Evolutionary conservation across 2,329 filamentous ascomycete species (phyloP), one percentile per base, ranked within the genome.

Genomic region (Nigrograna mackinnonii): DNA sequence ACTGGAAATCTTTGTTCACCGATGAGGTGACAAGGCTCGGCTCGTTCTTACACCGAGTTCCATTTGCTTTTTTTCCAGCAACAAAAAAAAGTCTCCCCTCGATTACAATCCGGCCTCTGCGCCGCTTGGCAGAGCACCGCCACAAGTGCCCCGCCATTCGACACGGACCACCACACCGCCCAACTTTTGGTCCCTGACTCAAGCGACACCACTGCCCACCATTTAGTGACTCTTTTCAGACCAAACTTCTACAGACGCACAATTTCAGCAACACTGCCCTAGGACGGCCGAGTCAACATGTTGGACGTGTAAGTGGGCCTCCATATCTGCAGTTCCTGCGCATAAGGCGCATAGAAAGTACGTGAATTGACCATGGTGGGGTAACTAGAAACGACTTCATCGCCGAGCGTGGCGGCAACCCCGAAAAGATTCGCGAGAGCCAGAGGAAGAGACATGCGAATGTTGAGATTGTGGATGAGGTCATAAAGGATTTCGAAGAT

Each of bases 371-470:
- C 31, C 37, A 43, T 46, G 33, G 44, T 28, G 53, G 50, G 53
- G 50, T 37, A 49, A 35, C 73, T 61, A 67, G 75, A 44, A 74
- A 76, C 60, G 76, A 78, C 60, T 78, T 78, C 64, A 76, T 78
- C 58, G 65, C 81, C 66, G 90, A 96, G 71, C 87, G 91, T 59
- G 94, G 92, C 55, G 94, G 94, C 58, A 84, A 97, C 73, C 89
- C 91, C 13, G 87, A 95, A 66, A 86, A 85, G 75, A 94, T 99
- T 71, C 87, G 88, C 69, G 90, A 96, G 70, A 94, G 87, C 52
- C 94, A 99, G 73, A 83, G 87, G 57, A 85, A 84, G 65, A 85
- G 94, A 58, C 82, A 84, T 75, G 91, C 89, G 36, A 79, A 85
- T 12, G 88, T 91, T 62, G 87, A 90, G 64, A 77, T 86, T 35